Conservation (phyloP, 768 basidiomycete genomes). For the Pleurotus pulmonarius region DNA sequence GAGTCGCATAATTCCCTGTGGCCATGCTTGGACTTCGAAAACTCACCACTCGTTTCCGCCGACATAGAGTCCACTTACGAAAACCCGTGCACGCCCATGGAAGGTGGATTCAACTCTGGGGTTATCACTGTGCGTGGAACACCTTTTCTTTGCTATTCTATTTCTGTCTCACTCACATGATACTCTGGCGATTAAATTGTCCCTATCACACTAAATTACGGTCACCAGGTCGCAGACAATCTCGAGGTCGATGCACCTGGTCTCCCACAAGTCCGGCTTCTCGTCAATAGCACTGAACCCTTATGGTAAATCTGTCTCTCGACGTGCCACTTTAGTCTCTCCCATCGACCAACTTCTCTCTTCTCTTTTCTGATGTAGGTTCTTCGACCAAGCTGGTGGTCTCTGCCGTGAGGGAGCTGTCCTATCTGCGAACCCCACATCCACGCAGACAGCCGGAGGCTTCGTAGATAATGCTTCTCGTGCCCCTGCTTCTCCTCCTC, state of each 20-base stretch:
- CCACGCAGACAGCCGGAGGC: slow-evolving; percentile 25
- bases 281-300: slow-evolving; percentile 30
- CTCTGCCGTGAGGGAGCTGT: slow-evolving; percentile 33
- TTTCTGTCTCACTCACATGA: neutral
- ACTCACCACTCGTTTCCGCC: neutral
- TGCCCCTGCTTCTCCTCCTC: slow-evolving; percentile 14
- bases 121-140: slow-evolving; percentile 25
- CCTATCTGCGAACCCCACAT: slow-evolving; percentile 33
- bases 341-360: neutral
- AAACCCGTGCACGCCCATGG: slow-evolving; percentile 29
- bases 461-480: slow-evolving; percentile 35
- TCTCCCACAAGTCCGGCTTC: slow-evolving; percentile 25
- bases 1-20: slow-evolving; percentile 14
- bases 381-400: slow-evolving; percentile 37
- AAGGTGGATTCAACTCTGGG: slow-evolving; percentile 30
- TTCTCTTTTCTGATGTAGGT: slow-evolving; percentile 17
- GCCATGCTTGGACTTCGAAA: neutral
- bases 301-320: slow-evolving; percentile 22
- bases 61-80: slow-evolving; percentile 31
- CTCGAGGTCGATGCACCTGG: slow-evolving; percentile 29
- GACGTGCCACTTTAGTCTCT: neutral
- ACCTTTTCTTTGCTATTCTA: neutral
- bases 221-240: slow-evolving; percentile 21
- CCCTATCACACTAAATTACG: too few relatives aligned
- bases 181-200: neutral